Evolutionary conservation across 768 basidiomycete genomes (phyloP).

Genomic region (Lenzites betulinus): DNA sequence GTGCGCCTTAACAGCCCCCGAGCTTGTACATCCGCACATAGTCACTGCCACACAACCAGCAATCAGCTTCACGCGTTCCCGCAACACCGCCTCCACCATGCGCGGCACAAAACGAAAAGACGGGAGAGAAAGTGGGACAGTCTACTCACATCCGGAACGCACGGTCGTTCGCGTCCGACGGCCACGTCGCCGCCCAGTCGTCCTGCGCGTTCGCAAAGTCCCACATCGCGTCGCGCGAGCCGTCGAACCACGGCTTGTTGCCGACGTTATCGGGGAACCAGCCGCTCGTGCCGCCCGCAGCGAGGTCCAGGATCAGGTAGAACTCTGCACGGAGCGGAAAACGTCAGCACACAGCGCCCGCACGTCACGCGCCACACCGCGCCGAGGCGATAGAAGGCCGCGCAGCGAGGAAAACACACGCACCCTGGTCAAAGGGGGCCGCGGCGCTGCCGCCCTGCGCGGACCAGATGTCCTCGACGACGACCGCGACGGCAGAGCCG

Average conservation of each 20-base stretch:
- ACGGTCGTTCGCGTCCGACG: constrained; percentile 55
- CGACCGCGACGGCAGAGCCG: constrained; percentile 40
- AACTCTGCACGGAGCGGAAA: constrained; percentile 50
- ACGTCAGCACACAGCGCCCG: neutral
- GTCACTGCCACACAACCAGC: constrained; percentile 23
- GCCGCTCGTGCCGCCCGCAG: constrained; percentile 79
- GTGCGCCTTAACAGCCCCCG: constrained; percentile 22
- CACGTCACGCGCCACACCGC: neutral
- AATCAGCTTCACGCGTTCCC: constrained; percentile 1
- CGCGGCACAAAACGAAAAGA: no score
- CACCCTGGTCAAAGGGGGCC: constrained; percentile 59
- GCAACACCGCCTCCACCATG: no score
- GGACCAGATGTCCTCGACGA: constrained; percentile 53
- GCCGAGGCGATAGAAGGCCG: neutral
- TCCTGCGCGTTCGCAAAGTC: constrained; percentile 64
- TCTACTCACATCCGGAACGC: constrained; percentile 65
- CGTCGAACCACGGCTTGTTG: constrained; percentile 66
- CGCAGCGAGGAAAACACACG: constrained; percentile 22
- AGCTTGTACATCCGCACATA: constrained; percentile 41
- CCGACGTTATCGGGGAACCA: constrained; percentile 67
- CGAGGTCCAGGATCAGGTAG: constrained; percentile 80
- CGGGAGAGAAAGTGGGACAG: neutral
- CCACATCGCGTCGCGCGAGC: constrained; percentile 62
- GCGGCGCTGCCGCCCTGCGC: constrained; percentile 43
- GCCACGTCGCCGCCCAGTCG: constrained; percentile 80